Evolutionary conservation across 441 rosid genomes (phyloP).

Genomic region (Bruguiera hainesii): DNA sequence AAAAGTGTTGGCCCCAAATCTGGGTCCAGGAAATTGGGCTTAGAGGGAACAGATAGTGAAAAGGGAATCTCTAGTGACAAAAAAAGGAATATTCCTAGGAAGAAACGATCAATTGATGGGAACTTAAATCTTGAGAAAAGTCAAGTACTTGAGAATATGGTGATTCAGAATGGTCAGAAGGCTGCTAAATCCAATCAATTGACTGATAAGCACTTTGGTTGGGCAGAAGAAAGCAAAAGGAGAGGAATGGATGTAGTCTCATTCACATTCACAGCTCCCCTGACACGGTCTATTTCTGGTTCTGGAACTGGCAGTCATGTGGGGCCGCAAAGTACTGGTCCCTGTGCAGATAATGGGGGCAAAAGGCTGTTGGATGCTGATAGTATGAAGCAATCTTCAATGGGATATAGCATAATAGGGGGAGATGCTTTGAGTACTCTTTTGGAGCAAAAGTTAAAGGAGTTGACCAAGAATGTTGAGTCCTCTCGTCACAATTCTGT

Average conservation of each 20-base stretch:
- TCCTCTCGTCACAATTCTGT: conserved; percentile 43
- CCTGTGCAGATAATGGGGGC: conserved; percentile 33
- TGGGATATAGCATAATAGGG: conserved; percentile 57
- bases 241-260: conserved; percentile 91
- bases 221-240: conserved; percentile 67
- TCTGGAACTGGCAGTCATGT: conserved; percentile 40
- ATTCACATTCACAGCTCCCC: conserved; percentile 88
- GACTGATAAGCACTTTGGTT: conserved; percentile 37
- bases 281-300: conserved; percentile 48
- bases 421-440: conserved; percentile 80
- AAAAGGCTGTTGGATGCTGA: conserved; percentile 51
- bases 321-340: conserved; percentile 22
- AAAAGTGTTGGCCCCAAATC: conserved; percentile 43
- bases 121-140: conserved; percentile 39
- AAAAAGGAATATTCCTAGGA: conserved; percentile 44
- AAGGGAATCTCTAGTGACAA: conserved; percentile 35
- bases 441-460: conserved; percentile 82
- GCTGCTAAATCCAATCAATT: conserved; percentile 30
- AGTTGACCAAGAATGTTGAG: conserved; percentile 57
- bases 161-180: conserved; percentile 30
- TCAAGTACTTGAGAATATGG: conserved; percentile 28
- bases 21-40: conserved; percentile 50
- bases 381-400: conserved; percentile 49
- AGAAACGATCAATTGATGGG: conserved; percentile 60
- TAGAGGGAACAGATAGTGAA: conserved; percentile 37